These are phyloP conservation scores for Thraustotheca clavata DNA, from an alignment of 352 stramenopile species.

Conservation along the genomic window DNA sequence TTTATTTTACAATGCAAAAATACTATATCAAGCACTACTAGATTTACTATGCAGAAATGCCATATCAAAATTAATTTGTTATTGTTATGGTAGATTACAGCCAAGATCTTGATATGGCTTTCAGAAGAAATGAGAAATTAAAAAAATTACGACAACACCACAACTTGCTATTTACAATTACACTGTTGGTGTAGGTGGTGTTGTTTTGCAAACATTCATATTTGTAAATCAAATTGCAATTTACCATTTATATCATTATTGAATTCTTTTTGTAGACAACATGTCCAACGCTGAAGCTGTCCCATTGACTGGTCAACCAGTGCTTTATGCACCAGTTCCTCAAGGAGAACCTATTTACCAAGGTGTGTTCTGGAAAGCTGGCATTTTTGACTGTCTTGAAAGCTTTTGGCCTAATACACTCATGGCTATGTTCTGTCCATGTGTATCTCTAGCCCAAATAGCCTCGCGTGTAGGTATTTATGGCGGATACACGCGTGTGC, in stretches of 20 bases:
- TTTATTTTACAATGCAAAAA: too few relatives aligned
- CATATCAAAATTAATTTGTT: too few relatives aligned
- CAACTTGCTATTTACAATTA: neutral
- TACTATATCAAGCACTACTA: too few relatives aligned
- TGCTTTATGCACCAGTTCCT: too few relatives aligned
- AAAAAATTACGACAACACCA: too few relatives aligned
- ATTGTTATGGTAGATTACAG: too few relatives aligned
- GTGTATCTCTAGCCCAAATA: constrained; percentile 46
- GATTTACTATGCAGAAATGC: too few relatives aligned
- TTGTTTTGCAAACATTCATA: neutral
- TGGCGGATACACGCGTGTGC: neutral
- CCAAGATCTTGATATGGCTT: too few relatives aligned
- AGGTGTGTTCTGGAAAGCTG: constrained; percentile 34
- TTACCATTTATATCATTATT: too few relatives aligned
- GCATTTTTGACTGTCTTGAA: constrained; percentile 23
- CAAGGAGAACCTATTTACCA: too few relatives aligned
- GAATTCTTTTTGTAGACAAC: constrained; percentile 10
- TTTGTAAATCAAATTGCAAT: neutral
- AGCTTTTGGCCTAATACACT: constrained; percentile 28
- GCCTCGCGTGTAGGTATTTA: constrained; percentile 33
- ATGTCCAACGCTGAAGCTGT: neutral
- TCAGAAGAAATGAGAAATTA: too few relatives aligned
- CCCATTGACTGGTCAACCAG: neutral
- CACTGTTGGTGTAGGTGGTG: neutral
- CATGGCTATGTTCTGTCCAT: constrained; percentile 42